phyloP scores from a whole-genome alignment of 768 basidiomycete species.

The Chlorophyllum brunneum region DNA sequence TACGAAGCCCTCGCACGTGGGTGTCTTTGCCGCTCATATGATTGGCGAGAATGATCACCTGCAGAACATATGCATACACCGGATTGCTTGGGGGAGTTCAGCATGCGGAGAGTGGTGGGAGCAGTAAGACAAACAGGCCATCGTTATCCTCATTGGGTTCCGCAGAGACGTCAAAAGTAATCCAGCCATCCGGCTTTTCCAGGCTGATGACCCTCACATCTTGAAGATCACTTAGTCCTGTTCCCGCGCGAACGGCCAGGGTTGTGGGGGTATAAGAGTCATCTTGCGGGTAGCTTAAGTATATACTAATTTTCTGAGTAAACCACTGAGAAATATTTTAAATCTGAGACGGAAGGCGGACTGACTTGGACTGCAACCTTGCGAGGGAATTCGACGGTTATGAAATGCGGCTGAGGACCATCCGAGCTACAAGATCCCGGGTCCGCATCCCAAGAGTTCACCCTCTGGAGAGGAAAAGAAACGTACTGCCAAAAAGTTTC shows the following conservation, averaged over 20 bases:
- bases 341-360: not conserved
- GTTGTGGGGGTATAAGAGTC: conserved; percentile 97
- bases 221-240: conserved; percentile 86
- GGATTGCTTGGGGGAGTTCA: conserved; percentile 57
- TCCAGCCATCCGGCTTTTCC: conserved; percentile 93
- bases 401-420: conserved; percentile 95
- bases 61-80: conserved; percentile 84
- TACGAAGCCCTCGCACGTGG: conserved; percentile 85
- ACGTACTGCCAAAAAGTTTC: conserved; percentile 98
- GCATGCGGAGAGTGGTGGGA: conserved; percentile 1
- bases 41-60: conserved; percentile 87
- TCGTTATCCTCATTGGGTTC: conserved; percentile 78
- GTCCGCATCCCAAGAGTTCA: not conserved
- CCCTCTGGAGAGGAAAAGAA: not conserved
- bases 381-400: conserved; percentile 89
- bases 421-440: conserved; percentile 58
- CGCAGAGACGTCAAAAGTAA: conserved; percentile 78
- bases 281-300: conserved; percentile 76
- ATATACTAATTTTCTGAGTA: conserved; percentile 78
- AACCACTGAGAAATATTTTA: not conserved
- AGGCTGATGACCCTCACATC: conserved; percentile 84
- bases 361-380: conserved; percentile 84
- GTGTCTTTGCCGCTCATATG: conserved; percentile 99
- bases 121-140: conserved; percentile 56
- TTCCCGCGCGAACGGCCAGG: conserved; percentile 88